A percentile compares a stretch with the other conserved stretches of the same genome.
Conservation (phyloP, 2,329 filamentous ascomycete species). For the Fusarium sterilihyphosum region DNA sequence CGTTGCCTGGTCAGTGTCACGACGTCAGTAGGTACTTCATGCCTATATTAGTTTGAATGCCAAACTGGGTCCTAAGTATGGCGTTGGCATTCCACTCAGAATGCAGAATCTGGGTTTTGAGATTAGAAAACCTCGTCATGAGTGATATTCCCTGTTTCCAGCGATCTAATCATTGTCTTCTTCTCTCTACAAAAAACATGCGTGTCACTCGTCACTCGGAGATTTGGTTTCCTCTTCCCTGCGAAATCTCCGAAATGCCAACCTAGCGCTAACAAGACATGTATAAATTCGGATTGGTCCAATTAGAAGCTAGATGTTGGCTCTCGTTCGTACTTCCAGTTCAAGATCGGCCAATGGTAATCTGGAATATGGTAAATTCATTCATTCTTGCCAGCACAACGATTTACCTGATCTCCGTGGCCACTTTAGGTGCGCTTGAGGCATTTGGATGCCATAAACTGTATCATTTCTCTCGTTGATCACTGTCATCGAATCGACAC, state of each 20-base stretch:
- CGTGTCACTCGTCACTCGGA: conserved; percentile 32
- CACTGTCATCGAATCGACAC: background rate
- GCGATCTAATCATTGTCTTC: background rate
- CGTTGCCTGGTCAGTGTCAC: conserved; percentile 21
- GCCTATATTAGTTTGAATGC: background rate
- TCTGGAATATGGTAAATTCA: background rate
- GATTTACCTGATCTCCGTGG: background rate
- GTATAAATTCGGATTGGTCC: conserved; percentile 14
- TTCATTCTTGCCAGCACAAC: background rate
- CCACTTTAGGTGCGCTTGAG: background rate
- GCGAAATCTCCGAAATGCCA: conserved; percentile 36
- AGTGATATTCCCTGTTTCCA: conserved; percentile 24
- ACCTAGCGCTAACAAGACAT: conserved; percentile 29
- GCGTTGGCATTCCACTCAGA: conserved; percentile 12
- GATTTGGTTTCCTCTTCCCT: conserved; percentile 37
- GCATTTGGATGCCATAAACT: background rate
- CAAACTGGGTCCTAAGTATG: background rate
- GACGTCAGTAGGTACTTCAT: conserved; percentile 1
- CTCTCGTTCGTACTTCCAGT: conserved; percentile 18
- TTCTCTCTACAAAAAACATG: background rate
- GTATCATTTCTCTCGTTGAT: background rate
- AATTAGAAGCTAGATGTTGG: conserved; percentile 24
- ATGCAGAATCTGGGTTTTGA: background rate
- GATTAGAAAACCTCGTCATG: conserved; percentile 20
- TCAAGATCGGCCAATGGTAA: conserved; percentile 20